Percentiles rank a stretch among this genome's conserved stretches.
Evolutionary conservation across 2,329 filamentous ascomycete genomes (phyloP).

Genomic region (Hypoxylon sp.): DNA sequence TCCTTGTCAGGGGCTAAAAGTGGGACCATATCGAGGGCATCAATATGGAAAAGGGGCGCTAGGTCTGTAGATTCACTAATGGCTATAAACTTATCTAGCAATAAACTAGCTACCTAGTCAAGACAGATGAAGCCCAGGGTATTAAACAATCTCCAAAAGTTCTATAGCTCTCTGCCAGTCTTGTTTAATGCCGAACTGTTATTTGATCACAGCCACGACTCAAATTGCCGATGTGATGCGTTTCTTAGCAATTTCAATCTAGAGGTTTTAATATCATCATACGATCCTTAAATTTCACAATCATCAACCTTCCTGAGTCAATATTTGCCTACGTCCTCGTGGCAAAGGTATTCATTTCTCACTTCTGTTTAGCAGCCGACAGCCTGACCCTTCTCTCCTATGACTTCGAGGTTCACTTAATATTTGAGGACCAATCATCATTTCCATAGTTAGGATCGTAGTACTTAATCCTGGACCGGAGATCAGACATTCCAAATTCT

Average conservation of each 20-base stretch:
- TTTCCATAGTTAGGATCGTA: not conserved
- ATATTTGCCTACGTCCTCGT: not conserved
- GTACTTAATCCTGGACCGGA: not conserved
- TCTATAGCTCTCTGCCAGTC: too few relatives aligned
- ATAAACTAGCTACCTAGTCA: too few relatives aligned
- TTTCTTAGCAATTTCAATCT: not conserved
- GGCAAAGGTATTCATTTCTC: not conserved
- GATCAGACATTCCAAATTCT: conserved; percentile 9
- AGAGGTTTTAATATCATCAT: not conserved
- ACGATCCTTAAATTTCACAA: not conserved
- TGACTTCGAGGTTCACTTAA: not conserved
- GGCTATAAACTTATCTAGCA: not conserved
- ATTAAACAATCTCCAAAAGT: too few relatives aligned
- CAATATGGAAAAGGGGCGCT: not conserved
- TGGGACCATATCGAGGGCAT: not conserved
- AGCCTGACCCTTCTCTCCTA: not conserved
- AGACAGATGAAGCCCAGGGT: too few relatives aligned
- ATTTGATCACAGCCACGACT: not conserved
- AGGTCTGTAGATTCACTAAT: not conserved
- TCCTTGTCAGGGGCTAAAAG: not conserved
- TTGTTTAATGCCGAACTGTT: not conserved
- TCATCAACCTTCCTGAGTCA: not conserved
- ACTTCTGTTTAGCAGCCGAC: not conserved
- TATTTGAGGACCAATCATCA: not conserved
- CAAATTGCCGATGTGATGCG: not conserved